Evolutionary conservation across 2,329 filamentous ascomycete genomes (phyloP).

Genomic region (Cytospora paraplurivora): DNA sequence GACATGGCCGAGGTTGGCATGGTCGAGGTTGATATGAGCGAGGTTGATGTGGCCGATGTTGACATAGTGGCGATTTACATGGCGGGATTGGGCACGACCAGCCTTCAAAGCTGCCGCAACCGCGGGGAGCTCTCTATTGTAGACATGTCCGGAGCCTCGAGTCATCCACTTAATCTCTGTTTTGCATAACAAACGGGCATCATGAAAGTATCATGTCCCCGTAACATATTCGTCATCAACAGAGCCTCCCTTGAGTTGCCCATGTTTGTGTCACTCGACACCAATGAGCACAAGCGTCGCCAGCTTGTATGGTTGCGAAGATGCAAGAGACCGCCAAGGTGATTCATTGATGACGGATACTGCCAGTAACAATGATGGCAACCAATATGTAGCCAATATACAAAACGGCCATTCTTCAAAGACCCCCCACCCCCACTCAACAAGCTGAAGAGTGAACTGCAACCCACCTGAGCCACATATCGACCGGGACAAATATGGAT

Average conservation of each 20-base stretch:
- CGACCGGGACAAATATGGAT: background rate
- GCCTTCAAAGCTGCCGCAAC: background rate
- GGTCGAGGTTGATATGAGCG: background rate
- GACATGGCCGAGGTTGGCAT: background rate
- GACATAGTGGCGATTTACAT: background rate
- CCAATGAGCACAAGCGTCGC: background rate
- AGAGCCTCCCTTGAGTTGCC: background rate
- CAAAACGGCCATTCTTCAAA: background rate
- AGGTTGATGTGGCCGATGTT: too few species aligned
- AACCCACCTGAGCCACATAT: background rate
- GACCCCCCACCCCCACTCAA: background rate
- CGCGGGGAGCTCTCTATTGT: background rate
- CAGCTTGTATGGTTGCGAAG: background rate
- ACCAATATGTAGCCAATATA: background rate
- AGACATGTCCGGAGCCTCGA: background rate
- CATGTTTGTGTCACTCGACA: background rate
- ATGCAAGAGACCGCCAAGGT: background rate
- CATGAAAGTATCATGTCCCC: constrained; percentile 2
- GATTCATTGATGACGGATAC: background rate
- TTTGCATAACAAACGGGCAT: background rate
- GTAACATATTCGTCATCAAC: background rate
- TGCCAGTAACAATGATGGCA: constrained; percentile 1
- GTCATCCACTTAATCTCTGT: background rate
- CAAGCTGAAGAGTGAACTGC: background rate
- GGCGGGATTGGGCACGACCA: background rate